Conservation (phyloP, 2,329 filamentous ascomycete genomes). For the Nemania sp. region DNA sequence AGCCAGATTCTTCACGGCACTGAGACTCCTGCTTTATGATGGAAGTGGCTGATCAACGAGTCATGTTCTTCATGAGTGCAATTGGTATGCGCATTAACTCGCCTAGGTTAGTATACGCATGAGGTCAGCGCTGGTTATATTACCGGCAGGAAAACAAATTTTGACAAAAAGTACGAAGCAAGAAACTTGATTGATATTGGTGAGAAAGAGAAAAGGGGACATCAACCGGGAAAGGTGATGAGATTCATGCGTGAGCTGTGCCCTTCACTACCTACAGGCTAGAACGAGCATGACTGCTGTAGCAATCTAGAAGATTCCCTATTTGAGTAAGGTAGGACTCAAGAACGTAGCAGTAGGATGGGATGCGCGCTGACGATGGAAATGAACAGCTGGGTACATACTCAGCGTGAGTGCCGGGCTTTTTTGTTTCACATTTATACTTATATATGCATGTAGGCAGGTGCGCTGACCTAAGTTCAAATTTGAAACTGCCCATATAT, state of each 20-base stretch:
- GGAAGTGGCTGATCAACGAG: too few relatives aligned
- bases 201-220: too few relatives aligned
- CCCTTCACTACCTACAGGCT: neutral
- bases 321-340: slow-evolving; percentile 12
- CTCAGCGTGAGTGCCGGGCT: too few relatives aligned
- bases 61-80: too few relatives aligned
- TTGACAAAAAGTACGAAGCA: too few relatives aligned
- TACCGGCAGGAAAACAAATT: neutral
- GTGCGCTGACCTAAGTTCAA: slow-evolving; percentile 11
- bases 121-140: neutral
- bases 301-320: slow-evolving; percentile 24
- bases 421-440: too few relatives aligned
- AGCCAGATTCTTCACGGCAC: too few relatives aligned
- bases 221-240: neutral
- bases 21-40: too few relatives aligned
- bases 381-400: neutral
- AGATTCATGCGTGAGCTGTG: too few relatives aligned
- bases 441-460: neutral
- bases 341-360: slow-evolving; percentile 20
- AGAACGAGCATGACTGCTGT: slow-evolving; percentile 11
- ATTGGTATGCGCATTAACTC: too few relatives aligned
- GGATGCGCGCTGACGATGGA: slow-evolving; percentile 9
- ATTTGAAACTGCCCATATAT: neutral
- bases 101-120: too few relatives aligned
- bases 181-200: too few relatives aligned